Evolutionary conservation across 768 basidiomycete species (phyloP).

Genomic region (Kondoa malvinella): DNA sequence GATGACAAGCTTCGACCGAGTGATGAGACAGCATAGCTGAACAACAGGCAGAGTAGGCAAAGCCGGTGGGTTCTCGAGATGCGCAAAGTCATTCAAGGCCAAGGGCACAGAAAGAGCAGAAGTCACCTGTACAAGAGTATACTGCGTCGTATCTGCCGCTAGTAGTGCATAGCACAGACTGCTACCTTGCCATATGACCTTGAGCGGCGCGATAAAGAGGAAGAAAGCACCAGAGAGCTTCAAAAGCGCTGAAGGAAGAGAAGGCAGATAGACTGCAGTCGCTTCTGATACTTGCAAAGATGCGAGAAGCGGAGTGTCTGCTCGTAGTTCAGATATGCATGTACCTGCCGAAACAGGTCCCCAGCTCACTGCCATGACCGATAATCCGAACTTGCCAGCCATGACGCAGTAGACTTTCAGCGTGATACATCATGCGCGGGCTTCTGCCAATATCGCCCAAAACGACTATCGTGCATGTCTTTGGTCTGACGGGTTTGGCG

Average conservation of each 20-base stretch:
- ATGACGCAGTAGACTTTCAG: slow-evolving; percentile 70
- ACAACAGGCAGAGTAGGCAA: slow-evolving; percentile 83
- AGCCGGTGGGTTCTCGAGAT: slow-evolving; percentile 72
- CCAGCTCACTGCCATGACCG: slow-evolving; percentile 56
- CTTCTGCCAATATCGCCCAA: slow-evolving; percentile 90
- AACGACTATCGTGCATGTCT: slow-evolving; percentile 70
- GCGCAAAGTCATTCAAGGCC: background rate
- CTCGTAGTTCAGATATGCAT: slow-evolving; percentile 2
- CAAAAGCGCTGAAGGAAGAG: slow-evolving; percentile 43
- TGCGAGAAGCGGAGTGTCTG: slow-evolving; percentile 44
- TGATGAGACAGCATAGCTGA: slow-evolving; percentile 49
- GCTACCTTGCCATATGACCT: slow-evolving; percentile 53
- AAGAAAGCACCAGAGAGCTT: slow-evolving; percentile 49
- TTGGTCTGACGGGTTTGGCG: background rate
- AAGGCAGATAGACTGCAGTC: slow-evolving; percentile 46
- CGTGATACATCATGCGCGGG: slow-evolving; percentile 98
- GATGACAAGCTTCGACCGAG: slow-evolving; percentile 73
- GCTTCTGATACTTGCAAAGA: slow-evolving; percentile 42
- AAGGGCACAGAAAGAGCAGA: background rate
- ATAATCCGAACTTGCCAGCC: slow-evolving; percentile 63
- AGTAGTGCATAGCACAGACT: slow-evolving; percentile 49
- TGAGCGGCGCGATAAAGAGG: slow-evolving; percentile 48
- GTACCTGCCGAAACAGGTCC: background rate
- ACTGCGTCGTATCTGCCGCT: slow-evolving; percentile 53
- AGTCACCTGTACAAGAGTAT: slow-evolving; percentile 69